These are phyloP conservation scores for Peronospora destructor DNA, from an alignment of 352 stramenopile species.

Conservation along the genomic window DNA sequence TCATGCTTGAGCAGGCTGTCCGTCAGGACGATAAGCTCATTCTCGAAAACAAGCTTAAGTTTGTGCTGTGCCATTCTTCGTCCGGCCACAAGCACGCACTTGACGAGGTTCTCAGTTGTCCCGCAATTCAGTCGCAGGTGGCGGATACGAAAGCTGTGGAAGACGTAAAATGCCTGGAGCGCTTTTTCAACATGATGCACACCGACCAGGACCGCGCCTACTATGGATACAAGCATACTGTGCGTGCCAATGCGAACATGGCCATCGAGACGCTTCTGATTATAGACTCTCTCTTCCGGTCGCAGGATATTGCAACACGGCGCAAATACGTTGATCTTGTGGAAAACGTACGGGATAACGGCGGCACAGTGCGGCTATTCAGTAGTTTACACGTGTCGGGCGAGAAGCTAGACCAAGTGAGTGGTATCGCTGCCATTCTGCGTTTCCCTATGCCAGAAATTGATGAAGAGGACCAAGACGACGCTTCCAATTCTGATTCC, in stretches of 20 bases:
- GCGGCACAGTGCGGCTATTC: conserved; percentile 91
- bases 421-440: conserved; percentile 92
- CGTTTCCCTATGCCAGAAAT: conserved; percentile 95
- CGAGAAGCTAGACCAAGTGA: conserved; percentile 92
- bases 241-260: conserved; percentile 85
- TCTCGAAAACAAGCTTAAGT: conserved; percentile 95
- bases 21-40: conserved; percentile 91
- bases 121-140: conserved; percentile 87
- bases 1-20: conserved; percentile 87
- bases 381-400: conserved; percentile 92
- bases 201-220: conserved; percentile 93
- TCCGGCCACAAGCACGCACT: conserved; percentile 97
- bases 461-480: conserved; percentile 84
- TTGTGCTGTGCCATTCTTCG: conserved; percentile 91
- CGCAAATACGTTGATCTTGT: conserved; percentile 92
- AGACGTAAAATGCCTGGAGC: conserved; percentile 88
- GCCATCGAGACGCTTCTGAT: conserved; percentile 94
- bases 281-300: conserved; percentile 92
- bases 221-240: conserved; percentile 94
- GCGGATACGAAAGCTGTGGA: conserved; percentile 92
- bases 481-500: conserved; percentile 35
- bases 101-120: conserved; percentile 94
- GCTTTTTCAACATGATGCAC: conserved; percentile 96
- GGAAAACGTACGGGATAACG: conserved; percentile 88
- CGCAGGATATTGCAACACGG: conserved; percentile 83